Evolutionary conservation across 257 asterid species (phyloP), one percentile per base, ranked within the genome.

Genomic region (Lavandula angustifolia): DNA sequence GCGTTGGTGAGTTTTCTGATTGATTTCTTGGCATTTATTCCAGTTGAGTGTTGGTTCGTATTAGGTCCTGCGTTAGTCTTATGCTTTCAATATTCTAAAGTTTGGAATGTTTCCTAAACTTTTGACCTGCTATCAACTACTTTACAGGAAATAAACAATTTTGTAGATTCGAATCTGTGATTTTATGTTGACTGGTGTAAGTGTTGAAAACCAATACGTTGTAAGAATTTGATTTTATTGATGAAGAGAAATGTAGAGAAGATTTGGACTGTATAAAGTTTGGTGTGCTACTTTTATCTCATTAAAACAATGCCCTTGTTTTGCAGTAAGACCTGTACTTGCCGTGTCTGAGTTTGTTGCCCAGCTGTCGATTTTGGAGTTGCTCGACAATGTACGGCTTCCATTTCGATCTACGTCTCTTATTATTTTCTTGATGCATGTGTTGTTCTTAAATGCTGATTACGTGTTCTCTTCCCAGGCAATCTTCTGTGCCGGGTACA

Each of bases 401-500:
- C 13, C 16, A 27, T 37, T 0, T 44, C 54, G 34, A 18, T 16
- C 44, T 47, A 9, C 29, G 0, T 27, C 44, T 35, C 29, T 41
- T 48, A 11, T 60, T 12, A 3, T 3, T 43, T 43, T 43, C 67
- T 13, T 43, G 54, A 27, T 31, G 1, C 46, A n/a, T 29, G 31
- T 44, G 66, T n/a, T 60, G 40, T 29, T 61, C 31, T 46, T 37
- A 22, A 60, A 29, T 73, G 33, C 49, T 54, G 51, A 8, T 37
- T 1, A 49, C 18, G 35, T 5, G 3, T 54, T 41, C 10, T 7
- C 50, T 63, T 9, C 12, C 73, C 90, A 94, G 99, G 99, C 94
- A 53, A 87, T 90, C 42, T 94, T 94, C 77, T 87, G 95, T 69
- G 94, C 96, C 69, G 99, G 99, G n/a, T 94, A 90, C 82, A 94